Base-by-base conservation (phyloP, 2,329 filamentous ascomycete genomes). In the Botrytis paeoniae region DNA sequence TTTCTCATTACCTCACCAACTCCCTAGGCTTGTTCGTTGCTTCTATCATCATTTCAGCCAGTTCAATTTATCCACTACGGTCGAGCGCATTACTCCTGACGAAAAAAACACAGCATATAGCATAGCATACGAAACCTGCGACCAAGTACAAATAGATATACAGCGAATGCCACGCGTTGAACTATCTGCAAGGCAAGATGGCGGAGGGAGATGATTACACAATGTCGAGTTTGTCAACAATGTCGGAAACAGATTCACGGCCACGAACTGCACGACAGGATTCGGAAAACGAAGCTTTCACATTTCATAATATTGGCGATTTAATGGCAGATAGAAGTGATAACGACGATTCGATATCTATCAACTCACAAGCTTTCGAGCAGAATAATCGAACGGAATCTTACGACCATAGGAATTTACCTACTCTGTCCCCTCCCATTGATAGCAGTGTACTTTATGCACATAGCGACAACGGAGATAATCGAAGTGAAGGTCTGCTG, bases 371-470 rank as follows among this genome's bases (percentile, higher is more conserved):
- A 39, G 72, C 74, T 20, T 70, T 75, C 41, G 70, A 74, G n/a
- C 72, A 76, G 41, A 76, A 77, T 35, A 76, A 73, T 63, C 76
- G 71, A 45, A 69, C 76, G 20, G 73, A 75, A 14, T 77, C 76
- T 29, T 75, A 78, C 70, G 77, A 79, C 51, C 75, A 76, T 39
- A 48, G 75, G 25, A 77, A 70, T 16, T 73, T 80, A 3, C 78
- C 78, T 14, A 75, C 78, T 8, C 66, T 80, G 35, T 76, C 79
- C 7, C 78, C 77, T 16, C 76, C 77, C 14, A 73, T 60, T 14
- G 78, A 80, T 41, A 62, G 78, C 68, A 81, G 80, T 71, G 48
- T 78, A 29, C 64, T 80, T 14, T 80, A 78, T 70, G 74, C 73
- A 63, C 72, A 77, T 14, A 79, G 76, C 71, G 76, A 80, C 35